A percentile compares a stretch with the other conserved stretches of the same genome.
These are phyloP conservation scores for Rehmannia glutinosa DNA, from an alignment of 257 asterid genomes.

Conservation along the genomic window DNA sequence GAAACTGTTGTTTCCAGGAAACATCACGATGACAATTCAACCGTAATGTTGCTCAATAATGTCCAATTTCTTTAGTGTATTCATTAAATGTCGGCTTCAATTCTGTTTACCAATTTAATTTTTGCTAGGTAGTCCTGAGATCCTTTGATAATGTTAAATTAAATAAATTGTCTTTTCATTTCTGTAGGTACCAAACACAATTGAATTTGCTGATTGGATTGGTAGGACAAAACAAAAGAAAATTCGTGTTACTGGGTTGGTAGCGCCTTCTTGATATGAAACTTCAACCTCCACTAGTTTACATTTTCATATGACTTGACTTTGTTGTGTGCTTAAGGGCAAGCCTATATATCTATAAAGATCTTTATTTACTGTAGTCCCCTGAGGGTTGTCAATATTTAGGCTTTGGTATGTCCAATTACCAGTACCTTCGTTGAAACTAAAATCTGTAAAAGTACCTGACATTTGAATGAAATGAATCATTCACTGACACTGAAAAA, in stretches of 20 bases:
- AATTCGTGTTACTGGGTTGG: slow-evolving; percentile 93
- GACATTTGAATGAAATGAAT: neutral
- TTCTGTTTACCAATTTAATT: neutral
- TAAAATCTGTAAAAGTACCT: neutral
- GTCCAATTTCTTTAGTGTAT: neutral
- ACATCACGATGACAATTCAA: neutral
- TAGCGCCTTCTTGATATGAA: slow-evolving; percentile 24
- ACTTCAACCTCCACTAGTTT: slow-evolving; percentile 1
- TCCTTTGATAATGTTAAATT: neutral
- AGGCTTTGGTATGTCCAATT: neutral
- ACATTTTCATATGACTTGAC: slow-evolving; percentile 9
- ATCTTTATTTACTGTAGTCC: neutral
- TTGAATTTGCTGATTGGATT: slow-evolving; percentile 99
- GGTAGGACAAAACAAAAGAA: slow-evolving; percentile 94
- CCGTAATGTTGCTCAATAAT: neutral
- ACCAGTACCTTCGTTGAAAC: neutral
- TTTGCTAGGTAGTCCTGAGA: slow-evolving; percentile 8
- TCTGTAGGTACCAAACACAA: slow-evolving; percentile 87
- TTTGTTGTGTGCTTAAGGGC: neutral
- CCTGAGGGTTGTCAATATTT: neutral
- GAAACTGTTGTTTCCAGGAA: neutral
- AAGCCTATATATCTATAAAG: neutral
- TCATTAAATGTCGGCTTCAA: neutral
- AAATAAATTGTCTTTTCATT: neutral
- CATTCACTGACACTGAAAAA: neutral